Evolutionary conservation across 768 basidiomycete species (phyloP).

Genomic region (Leccinellum luteum): DNA sequence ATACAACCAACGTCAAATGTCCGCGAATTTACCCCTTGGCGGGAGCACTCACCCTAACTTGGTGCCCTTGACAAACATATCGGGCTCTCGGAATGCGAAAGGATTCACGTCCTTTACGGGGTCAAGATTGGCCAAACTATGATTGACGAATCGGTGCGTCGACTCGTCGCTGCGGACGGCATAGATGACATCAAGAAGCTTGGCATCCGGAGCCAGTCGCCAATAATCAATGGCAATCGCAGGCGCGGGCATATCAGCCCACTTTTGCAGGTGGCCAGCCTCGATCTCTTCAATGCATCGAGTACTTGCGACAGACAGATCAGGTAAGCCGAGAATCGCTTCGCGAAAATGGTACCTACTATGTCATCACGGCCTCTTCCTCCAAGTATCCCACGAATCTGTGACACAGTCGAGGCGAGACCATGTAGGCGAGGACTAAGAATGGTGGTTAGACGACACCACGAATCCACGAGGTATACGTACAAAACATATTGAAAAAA

Average conservation of each 20-base stretch:
- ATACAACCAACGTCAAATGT: slow-evolving; percentile 29
- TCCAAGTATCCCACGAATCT: slow-evolving; percentile 92
- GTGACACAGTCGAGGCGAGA: slow-evolving; percentile 76
- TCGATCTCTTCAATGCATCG: slow-evolving; percentile 83
- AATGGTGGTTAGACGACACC: slow-evolving; percentile 15
- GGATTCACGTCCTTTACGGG: slow-evolving; percentile 80
- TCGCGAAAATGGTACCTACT: slow-evolving; percentile 48
- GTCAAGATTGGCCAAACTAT: slow-evolving; percentile 87
- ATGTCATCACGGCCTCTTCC: slow-evolving; percentile 93
- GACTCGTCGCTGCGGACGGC: slow-evolving; percentile 93
- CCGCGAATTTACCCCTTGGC: slow-evolving; percentile 3
- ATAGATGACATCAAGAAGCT: slow-evolving; percentile 83
- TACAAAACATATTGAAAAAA: slow-evolving; percentile 87
- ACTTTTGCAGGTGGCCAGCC: slow-evolving; percentile 75
- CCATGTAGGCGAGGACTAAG: slow-evolving; percentile 71
- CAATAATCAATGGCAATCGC: slow-evolving; percentile 95
- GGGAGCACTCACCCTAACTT: slow-evolving; percentile 58
- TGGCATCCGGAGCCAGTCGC: slow-evolving; percentile 71
- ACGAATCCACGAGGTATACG: slow-evolving; percentile 26
- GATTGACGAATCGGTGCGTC: slow-evolving; percentile 94
- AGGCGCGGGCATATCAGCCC: slow-evolving; percentile 75
- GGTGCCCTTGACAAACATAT: slow-evolving; percentile 79
- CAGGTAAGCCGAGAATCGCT: slow-evolving; percentile 17
- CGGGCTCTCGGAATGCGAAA: slow-evolving; percentile 84
- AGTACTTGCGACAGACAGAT: slow-evolving; percentile 47